Percentiles rank a stretch among this genome's conserved stretches.
phyloP scores from a whole-genome alignment of 1,139 yeast genomes.

The Ogataea hybrid region DNA sequence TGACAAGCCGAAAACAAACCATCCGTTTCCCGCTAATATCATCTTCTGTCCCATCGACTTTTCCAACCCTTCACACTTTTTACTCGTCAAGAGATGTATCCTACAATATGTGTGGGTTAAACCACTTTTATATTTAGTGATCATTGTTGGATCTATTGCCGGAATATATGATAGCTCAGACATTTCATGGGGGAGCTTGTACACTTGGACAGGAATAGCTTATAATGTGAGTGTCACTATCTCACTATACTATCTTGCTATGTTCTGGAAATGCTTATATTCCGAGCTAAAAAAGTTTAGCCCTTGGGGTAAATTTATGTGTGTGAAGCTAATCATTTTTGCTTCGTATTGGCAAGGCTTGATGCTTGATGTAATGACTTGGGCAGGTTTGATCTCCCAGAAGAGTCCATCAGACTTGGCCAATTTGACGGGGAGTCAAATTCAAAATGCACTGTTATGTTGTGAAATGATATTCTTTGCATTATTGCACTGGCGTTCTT shows the following conservation, averaged over 20 bases:
- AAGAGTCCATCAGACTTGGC: too few relatives aligned
- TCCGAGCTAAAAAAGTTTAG: slow-evolving; percentile 73
- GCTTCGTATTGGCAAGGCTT: slow-evolving; percentile 98
- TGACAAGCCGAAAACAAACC: too few relatives aligned
- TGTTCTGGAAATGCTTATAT: slow-evolving; percentile 89
- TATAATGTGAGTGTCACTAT: slow-evolving; percentile 81
- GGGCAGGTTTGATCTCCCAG: slow-evolving; percentile 45
- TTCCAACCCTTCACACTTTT: too few relatives aligned
- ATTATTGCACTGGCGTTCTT: slow-evolving; percentile 82
- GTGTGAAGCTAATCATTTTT: slow-evolving; percentile 90
- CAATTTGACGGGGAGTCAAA: slow-evolving; percentile 17
- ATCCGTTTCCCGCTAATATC: too few relatives aligned
- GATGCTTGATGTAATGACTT: slow-evolving; percentile 57
- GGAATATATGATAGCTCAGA: slow-evolving; percentile 53
- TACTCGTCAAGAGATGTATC: too few relatives aligned
- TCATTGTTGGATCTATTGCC: slow-evolving; percentile 48
- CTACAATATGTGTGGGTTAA: slow-evolving; percentile 96
- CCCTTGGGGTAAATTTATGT: slow-evolving; percentile 89
- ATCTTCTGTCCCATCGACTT: too few relatives aligned
- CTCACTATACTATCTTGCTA: slow-evolving; percentile 80
- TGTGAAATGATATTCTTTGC: slow-evolving; percentile 86
- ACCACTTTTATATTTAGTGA: slow-evolving; percentile 67
- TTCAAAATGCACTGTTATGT: slow-evolving; percentile 77
- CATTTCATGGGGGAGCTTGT: slow-evolving; percentile 48
- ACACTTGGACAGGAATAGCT: slow-evolving; percentile 63